Evolutionary conservation across 306 rosid genomes (phyloP).

Genomic region (Fragaria nilgerrensis): DNA sequence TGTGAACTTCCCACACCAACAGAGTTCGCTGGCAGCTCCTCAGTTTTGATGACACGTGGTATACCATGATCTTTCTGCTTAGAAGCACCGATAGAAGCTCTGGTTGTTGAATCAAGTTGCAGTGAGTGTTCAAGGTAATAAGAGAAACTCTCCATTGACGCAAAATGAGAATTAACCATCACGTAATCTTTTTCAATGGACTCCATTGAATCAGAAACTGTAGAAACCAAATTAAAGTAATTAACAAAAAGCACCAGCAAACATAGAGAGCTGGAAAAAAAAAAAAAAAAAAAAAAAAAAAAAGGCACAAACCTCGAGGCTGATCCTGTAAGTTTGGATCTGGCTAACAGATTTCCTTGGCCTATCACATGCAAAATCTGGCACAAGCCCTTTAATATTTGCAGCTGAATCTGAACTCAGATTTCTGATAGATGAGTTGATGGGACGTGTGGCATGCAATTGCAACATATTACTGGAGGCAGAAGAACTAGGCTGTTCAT

Average conservation of each 20-base stretch:
- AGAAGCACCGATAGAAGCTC: constrained; percentile 37
- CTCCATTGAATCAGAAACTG: constrained; percentile 80
- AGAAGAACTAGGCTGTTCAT: constrained; percentile 32
- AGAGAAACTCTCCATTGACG: constrained; percentile 63
- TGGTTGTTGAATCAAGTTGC: constrained; percentile 37
- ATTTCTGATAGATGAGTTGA: constrained; percentile 32
- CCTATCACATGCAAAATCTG: constrained; percentile 32
- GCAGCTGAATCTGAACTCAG: constrained; percentile 29
- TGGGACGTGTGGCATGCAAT: constrained; percentile 32
- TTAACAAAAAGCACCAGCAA: constrained; percentile 22
- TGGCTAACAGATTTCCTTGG: constrained; percentile 35
- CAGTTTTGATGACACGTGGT: constrained; percentile 29
- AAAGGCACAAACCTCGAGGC: constrained; percentile 51
- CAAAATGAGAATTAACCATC: constrained; percentile 53
- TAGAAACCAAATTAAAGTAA: constrained; percentile 17
- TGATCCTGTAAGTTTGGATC: constrained; percentile 38
- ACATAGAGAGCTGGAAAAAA: not conserved
- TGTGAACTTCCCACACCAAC: constrained; percentile 30
- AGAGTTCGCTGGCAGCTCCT: constrained; percentile 34
- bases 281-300: not conserved
- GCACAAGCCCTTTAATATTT: constrained; percentile 25
- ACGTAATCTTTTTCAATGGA: constrained; percentile 83
- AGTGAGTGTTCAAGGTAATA: constrained; percentile 52
- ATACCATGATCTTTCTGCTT: constrained; percentile 38
- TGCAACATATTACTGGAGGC: constrained; percentile 30